phyloP scores from a whole-genome alignment of 768 basidiomycete genomes.

The Dentipellis fragilis region DNA sequence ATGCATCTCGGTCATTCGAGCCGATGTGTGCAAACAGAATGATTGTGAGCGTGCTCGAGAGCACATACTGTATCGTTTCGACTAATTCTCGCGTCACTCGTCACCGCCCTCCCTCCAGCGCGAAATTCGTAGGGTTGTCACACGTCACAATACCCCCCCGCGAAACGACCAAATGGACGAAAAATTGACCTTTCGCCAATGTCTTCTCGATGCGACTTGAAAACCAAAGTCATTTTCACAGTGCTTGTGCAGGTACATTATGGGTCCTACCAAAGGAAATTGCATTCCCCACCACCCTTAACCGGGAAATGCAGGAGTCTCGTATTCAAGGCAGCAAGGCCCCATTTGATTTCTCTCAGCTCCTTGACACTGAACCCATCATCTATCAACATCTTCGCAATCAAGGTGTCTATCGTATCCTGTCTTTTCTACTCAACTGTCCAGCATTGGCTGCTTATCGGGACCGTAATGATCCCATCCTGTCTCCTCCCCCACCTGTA shows the following conservation, averaged over 20 bases:
- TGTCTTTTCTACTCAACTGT: background rate
- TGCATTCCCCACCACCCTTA: background rate
- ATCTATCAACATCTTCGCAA: background rate
- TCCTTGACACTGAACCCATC: background rate
- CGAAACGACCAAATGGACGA: too few species aligned
- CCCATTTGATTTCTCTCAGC: background rate
- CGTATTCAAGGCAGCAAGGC: background rate
- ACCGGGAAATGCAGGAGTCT: background rate
- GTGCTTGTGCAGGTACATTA: background rate
- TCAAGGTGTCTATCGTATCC: background rate
- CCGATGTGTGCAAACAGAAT: too few species aligned
- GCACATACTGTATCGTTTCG: too few species aligned
- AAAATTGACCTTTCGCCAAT: too few species aligned
- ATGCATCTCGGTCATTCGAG: too few species aligned
- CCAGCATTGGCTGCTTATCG: conserved; percentile 14
- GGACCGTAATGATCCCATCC: conserved; percentile 5
- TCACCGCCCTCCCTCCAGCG: too few species aligned
- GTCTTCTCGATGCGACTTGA: background rate
- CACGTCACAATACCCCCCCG: too few species aligned
- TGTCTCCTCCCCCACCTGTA: conserved; percentile 16
- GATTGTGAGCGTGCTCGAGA: too few species aligned
- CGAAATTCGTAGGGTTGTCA: too few species aligned
- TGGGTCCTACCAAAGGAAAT: background rate
- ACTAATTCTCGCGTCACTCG: too few species aligned
- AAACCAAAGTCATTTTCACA: background rate